Conservation (phyloP, 2,329 filamentous ascomycete genomes). For the Onygenales sp. region DNA sequence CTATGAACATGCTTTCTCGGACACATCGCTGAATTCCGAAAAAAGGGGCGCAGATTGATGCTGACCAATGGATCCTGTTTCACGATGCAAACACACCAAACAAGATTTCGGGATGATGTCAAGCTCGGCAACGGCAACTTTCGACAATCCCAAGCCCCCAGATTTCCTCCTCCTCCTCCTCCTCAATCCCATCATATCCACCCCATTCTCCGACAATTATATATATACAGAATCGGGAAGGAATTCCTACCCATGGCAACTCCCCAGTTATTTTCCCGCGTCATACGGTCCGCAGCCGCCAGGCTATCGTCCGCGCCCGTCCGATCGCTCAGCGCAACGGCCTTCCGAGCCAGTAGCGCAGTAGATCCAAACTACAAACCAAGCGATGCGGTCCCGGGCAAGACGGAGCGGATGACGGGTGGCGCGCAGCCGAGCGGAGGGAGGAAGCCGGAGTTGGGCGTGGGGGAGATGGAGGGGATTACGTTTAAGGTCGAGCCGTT, state of each 20-base stretch:
- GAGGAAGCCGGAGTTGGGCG: constrained; percentile 39
- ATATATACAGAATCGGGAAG: background rate
- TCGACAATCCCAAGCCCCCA: background rate
- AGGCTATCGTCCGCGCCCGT: constrained; percentile 11
- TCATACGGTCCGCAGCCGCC: constrained; percentile 28
- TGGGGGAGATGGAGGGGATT: constrained; percentile 80
- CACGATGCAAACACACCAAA: constrained; percentile 28
- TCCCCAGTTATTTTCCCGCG: constrained; percentile 36
- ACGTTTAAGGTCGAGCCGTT: constrained; percentile 86
- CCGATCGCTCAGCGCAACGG: constrained; percentile 24
- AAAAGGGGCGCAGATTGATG: too few relatives aligned
- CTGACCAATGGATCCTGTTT: background rate
- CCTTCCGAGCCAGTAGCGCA: constrained; percentile 36
- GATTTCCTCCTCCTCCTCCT: background rate
- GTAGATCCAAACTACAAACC: constrained; percentile 48
- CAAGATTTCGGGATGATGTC: constrained; percentile 28
- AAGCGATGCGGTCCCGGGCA: constrained; percentile 52
- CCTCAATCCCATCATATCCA: background rate
- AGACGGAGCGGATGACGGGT: constrained; percentile 56
- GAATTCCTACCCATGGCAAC: constrained; percentile 33
- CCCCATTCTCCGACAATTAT: background rate
- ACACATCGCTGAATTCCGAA: too few relatives aligned
- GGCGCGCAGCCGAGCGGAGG: constrained; percentile 30
- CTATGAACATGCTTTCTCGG: too few relatives aligned
- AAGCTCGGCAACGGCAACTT: constrained; percentile 21